These are phyloP conservation scores for Porphyrellus sp. DNA, from an alignment of 1,284 basidiomycete species.

Conservation along the genomic window DNA sequence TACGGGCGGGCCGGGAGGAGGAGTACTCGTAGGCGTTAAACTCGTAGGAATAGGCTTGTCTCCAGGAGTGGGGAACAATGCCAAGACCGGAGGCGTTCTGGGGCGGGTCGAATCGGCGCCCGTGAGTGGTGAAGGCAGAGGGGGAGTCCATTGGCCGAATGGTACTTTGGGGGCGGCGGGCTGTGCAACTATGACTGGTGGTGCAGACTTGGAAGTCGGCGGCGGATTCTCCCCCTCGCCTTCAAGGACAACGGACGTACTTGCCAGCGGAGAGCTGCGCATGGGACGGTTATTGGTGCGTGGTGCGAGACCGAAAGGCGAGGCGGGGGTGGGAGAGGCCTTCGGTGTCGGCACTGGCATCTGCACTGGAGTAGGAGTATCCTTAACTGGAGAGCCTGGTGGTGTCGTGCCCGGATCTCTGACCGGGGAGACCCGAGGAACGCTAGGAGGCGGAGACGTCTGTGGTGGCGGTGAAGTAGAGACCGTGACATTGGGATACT, in stretches of 20 bases:
- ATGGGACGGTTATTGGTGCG: slow-evolving; percentile 54
- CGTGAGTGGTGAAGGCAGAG: slow-evolving; percentile 6
- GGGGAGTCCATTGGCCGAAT: slow-evolving; percentile 31
- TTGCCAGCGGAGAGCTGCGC: slow-evolving; percentile 62
- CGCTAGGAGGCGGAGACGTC: slow-evolving; percentile 17
- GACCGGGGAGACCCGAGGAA: slow-evolving; percentile 21
- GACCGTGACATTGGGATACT: slow-evolving; percentile 28
- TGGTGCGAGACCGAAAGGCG: slow-evolving; percentile 42
- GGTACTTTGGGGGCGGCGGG: slow-evolving; percentile 39
- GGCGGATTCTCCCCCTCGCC: slow-evolving; percentile 35
- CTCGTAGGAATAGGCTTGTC: slow-evolving; percentile 15
- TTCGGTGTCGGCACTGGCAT: slow-evolving; percentile 21
- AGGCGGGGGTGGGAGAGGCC: slow-evolving; percentile 12
- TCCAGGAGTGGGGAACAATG: slow-evolving; percentile 4
- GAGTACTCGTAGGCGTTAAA: slow-evolving; percentile 1
- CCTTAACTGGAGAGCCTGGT: slow-evolving; percentile 52
- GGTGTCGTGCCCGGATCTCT: slow-evolving; percentile 47
- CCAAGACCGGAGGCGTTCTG: slow-evolving; percentile 44
- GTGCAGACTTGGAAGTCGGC: slow-evolving; percentile 25
- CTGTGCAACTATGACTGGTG: slow-evolving; percentile 25
- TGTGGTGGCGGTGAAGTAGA: slow-evolving; percentile 28
- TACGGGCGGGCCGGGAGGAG: not conserved
- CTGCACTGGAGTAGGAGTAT: slow-evolving; percentile 35
- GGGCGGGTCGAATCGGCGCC: slow-evolving; percentile 30
- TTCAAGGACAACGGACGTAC: slow-evolving; percentile 43